Percentiles rank a stretch among this genome's conserved stretches.
Conservation (phyloP, 768 basidiomycete genomes). For the Tylopilus plumbeoviolaceoides region DNA sequence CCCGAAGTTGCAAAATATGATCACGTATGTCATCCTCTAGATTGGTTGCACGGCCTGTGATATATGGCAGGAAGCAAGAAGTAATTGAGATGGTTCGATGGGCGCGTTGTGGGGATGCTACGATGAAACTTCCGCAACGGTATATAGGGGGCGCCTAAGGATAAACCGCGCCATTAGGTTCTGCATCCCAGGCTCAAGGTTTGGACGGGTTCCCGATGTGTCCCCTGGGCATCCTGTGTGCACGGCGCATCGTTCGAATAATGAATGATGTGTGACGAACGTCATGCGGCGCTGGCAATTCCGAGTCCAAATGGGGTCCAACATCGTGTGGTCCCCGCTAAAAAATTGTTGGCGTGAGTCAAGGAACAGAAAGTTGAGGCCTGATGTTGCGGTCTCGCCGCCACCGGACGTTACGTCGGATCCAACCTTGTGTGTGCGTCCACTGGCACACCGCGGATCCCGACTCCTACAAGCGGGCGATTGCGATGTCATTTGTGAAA, state of each 20-base stretch:
- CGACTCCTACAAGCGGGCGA: constrained; percentile 11
- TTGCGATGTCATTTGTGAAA: constrained; percentile 4
- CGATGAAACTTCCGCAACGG: constrained; percentile 3
- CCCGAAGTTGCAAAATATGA: constrained; percentile 7
- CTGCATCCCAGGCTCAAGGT: constrained; percentile 9
- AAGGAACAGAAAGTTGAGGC: not conserved
- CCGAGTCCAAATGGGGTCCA: constrained; percentile 12
- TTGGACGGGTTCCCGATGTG: constrained; percentile 10
- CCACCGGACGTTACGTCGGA: constrained; percentile 11
- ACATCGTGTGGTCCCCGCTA: constrained; percentile 5
- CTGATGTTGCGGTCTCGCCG: not conserved
- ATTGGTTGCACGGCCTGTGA: constrained; percentile 8
- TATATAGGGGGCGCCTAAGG: constrained; percentile 9
- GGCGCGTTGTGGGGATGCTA: constrained; percentile 15
- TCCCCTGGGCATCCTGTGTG: constrained; percentile 11
- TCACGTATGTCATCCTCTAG: constrained; percentile 15
- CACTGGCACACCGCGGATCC: constrained; percentile 20
- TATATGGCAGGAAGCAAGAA: constrained; percentile 7
- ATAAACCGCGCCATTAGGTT: constrained; percentile 10
- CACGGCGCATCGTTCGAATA: not conserved
- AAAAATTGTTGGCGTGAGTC: constrained; percentile 8
- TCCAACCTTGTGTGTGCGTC: constrained; percentile 4
- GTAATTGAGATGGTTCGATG: constrained; percentile 9
- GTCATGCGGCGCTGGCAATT: constrained; percentile 9
- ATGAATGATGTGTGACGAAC: constrained; percentile 1